Evolutionary conservation across 148 eudicot genomes (phyloP), one percentile per base, ranked within the genome.

Genomic region (Chenopodium suecicum): DNA sequence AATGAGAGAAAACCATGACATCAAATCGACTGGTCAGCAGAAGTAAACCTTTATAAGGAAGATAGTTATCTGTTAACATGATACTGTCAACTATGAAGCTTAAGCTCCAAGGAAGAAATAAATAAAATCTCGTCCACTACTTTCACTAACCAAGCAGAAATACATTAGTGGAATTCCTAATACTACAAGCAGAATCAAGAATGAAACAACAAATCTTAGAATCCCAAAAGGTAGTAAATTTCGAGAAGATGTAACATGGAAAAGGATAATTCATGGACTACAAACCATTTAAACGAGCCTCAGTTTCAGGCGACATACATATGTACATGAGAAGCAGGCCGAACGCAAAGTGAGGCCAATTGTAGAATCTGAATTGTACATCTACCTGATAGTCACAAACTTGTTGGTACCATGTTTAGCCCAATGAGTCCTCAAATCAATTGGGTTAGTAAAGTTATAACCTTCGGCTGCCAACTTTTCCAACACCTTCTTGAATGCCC

Each of bases 401-500:
- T 88, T 88, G 84, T 88, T 88, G 80, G 90, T 88, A 12, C 90
- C 90, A 67, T 88, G 90, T 66, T 88, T 88, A 23, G 90, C 90
- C 90, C 90, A 88, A 29, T 88, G 87, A 80, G 86, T 85, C 90
- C 80, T 88, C 79, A 88, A 58, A 79, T 88, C 90, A 85, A 88
- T 88, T 25, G 88, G 88, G 83, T 75, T 85, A 81, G 90, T 52
- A 16, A 88, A 88, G 83, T 88, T 88, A 79, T 88, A 88, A 17
- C 90, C 90, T 88, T 88, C 90, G 54, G 88, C 86, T n/a, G 88
- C 88, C 84, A 88, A 74, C 84, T 88, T 88, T 79, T 88, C 90
- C 70, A 88, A 73, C 79, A 88, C 90, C 84, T 88, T 88, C 84
- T 88, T 88, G 77, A 88, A 88, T 0, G 90, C 90, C 2, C 90